Evolutionary conservation across 257 asterid species (phyloP), one percentile per base, ranked within the genome.

Genomic region (Solanum raphanifolium): DNA sequence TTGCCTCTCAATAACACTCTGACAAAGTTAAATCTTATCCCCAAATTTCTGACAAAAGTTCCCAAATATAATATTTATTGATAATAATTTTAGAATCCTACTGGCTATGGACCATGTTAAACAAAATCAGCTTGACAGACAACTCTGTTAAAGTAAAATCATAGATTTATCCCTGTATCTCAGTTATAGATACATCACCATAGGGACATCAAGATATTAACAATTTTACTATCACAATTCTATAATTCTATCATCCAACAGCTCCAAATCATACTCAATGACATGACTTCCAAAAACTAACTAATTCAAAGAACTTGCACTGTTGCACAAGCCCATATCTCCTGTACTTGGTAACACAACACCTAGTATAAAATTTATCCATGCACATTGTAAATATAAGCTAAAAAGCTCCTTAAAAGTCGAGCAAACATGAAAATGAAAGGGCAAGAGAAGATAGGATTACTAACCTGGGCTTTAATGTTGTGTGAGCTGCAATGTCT

Each of bases 401-500:
- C 31, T 13, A 79, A 7, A 25, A 81, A 46, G 3, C 18, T 46
- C 27, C 18, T 43, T 79, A 16, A 15, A 79, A 43, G 13, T 41
- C 62, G 5, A 23, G 46, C 15, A 65, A 16, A 86, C 6, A 29
- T 68, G 32, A 46, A 18, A 25, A 52, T 6, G 8, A 13, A 23
- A 73, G 4, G 11, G 20, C 41, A 4, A 27, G 55, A 2, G 4
- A 6, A 16, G 48, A 34, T 5, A 71, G n/a, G 38, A 75, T 25
- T 29, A 35, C 41, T 10, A 66, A 95, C 99, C 99, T 95, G 43
- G 99, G 98, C 86, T 97, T 97, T 79, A 97, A 89, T 73, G 96
- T 91, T 41, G 99, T 97, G 88, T 97, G 99, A 62, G 99, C 48
- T 55, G 99, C 99, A 83, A 96, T 93, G 86, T 96, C 99, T 91